Base-by-base conservation (phyloP, 2,329 filamentous ascomycete genomes). In the Tolypocladium capitatum region DNA sequence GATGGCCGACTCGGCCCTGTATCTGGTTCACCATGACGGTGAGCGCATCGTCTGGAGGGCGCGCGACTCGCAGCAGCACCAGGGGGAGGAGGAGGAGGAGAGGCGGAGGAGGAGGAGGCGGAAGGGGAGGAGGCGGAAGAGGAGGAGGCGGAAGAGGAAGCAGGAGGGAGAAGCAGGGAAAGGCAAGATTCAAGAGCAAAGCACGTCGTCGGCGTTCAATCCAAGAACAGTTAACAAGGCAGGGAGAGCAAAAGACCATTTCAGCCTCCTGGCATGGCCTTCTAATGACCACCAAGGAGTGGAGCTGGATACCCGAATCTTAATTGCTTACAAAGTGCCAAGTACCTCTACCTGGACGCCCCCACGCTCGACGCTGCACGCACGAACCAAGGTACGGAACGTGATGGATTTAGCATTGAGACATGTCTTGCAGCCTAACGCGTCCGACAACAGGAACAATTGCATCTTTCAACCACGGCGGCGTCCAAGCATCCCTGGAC, bases 1-100 rank as follows among this genome's bases (percentile, higher is more conserved):
- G 65, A 52, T 62, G 63, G 49, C 55, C 55, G 13, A 55, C 50
- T 48, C 60, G 60, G 51, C 63, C 59, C 52, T 61, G 59, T 44
- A 59, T 46, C 55, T 59, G 55, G 43, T 48, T 60, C 41, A 64
- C 42, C 61, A 65, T 64, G 56, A 47, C 49, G 43, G 34, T 41
- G 32, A 40, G 46, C 45, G 46, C 43, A 45, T 48, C 31, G 28
- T 42, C 36, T 30, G 34, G 35, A 2, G 32, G 43, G 16, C 14
- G n/a, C 8, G 21, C 35, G 16, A 9, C 32, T 18, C 21, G 30
- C 32, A 30, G 34, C 20, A 36, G 31, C n/a, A n/a, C n/a, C n/a
- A n/a, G 38, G 20, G 24, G 8, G 43, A 32, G 16, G 27, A 32
- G 14, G n/a, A 7, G 6, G 27, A 3, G 34, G 16, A 28, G 31